Evolutionary conservation across 345 rosid species (phyloP).

Genomic region (Anacardium occidentale): DNA sequence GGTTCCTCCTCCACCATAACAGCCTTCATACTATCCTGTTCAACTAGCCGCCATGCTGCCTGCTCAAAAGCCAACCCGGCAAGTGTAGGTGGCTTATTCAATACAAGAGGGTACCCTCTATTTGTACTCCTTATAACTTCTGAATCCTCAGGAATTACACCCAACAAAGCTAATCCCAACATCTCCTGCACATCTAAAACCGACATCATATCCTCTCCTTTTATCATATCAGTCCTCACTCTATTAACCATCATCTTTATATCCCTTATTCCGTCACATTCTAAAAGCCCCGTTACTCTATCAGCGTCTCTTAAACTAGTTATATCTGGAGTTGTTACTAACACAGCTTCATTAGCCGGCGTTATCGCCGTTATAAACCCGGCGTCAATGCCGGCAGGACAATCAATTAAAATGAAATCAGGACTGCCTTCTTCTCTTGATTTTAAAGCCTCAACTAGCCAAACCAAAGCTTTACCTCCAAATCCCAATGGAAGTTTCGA

Average conservation of each 20-base stretch:
- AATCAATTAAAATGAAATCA: conserved; percentile 80
- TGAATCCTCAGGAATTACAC: conserved; percentile 87
- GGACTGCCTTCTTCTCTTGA: conserved; percentile 70
- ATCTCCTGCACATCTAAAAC: conserved; percentile 93
- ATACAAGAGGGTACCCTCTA: conserved; percentile 82
- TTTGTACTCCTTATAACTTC: conserved; percentile 92
- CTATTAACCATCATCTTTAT: conserved; percentile 94
- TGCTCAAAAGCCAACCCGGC: conserved; percentile 97
- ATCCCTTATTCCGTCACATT: conserved; percentile 91
- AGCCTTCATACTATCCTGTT: conserved; percentile 96
- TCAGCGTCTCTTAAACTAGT: conserved; percentile 88
- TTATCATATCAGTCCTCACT: conserved; percentile 95
- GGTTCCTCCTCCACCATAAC: conserved; percentile 97
- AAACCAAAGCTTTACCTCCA: conserved; percentile 83
- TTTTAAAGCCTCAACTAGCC: conserved; percentile 87
- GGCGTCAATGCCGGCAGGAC: conserved; percentile 97
- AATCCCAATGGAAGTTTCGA: conserved; percentile 92
- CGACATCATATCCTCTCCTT: conserved; percentile 98
- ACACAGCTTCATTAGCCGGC: conserved; percentile 86
- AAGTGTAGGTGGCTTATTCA: conserved; percentile 88
- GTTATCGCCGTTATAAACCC: conserved; percentile 98
- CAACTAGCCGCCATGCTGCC: conserved; percentile 98
- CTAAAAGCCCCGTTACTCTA: conserved; percentile 79
- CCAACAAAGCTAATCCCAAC: conserved; percentile 77
- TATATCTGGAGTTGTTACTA: conserved; percentile 89